Evolutionary conservation across 352 stramenopile species (phyloP).

Genomic region (Elongisporangium anandrum): DNA sequence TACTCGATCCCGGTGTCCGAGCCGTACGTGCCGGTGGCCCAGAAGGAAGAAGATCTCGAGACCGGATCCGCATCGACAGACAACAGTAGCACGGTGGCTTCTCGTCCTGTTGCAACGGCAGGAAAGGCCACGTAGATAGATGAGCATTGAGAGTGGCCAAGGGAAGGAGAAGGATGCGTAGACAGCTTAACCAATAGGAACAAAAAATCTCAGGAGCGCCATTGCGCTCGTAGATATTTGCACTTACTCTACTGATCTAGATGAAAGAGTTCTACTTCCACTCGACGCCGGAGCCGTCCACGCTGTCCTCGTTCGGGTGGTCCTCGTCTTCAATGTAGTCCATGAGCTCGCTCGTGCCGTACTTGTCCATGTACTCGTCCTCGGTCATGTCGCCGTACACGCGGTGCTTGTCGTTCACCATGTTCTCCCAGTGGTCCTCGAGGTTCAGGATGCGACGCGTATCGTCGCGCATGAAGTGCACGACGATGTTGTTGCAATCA

Average conservation of each 20-base stretch:
- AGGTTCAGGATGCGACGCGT: constrained; percentile 70
- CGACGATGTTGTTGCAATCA: constrained; percentile 88
- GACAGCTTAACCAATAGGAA: background rate
- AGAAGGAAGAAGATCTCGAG: background rate
- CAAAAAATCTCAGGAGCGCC: background rate
- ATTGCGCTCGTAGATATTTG: background rate
- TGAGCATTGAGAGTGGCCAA: background rate
- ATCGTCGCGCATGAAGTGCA: constrained; percentile 83
- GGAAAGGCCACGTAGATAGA: background rate
- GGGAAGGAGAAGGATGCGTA: background rate
- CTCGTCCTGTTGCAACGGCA: background rate
- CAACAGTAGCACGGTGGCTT: background rate
- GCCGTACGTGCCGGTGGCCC: background rate
- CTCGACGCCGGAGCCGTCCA: constrained; percentile 36
- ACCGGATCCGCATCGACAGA: background rate
- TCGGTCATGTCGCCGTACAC: constrained; percentile 78
- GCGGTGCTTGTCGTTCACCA: constrained; percentile 78
- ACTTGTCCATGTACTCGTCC: constrained; percentile 87
- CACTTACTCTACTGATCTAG: background rate
- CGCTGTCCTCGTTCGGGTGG: constrained; percentile 24
- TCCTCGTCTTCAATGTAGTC: constrained; percentile 73
- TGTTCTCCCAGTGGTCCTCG: constrained; percentile 82
- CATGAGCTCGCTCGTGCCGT: constrained; percentile 83
- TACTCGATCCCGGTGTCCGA: constrained; percentile 54
- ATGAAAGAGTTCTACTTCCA: constrained; percentile 38